These are phyloP conservation scores for Prunus fruticosa DNA, from an alignment of 306 rosid species.

Conservation along the genomic window DNA sequence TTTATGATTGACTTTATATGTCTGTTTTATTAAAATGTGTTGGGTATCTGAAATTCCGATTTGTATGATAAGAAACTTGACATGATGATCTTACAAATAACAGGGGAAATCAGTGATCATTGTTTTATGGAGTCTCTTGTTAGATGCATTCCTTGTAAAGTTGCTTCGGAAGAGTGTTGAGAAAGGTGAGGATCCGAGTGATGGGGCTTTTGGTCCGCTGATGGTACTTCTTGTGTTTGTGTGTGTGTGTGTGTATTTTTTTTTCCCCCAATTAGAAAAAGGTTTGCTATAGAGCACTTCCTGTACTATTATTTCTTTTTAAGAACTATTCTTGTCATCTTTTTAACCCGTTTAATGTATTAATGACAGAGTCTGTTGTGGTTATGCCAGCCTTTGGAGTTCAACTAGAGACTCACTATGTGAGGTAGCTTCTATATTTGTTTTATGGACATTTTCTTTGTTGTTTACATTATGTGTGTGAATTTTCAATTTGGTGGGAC, in stretches of 20 bases:
- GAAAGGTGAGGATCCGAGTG: slow-evolving; percentile 54
- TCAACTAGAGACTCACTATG: slow-evolving; percentile 79
- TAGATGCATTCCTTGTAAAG: slow-evolving; percentile 55
- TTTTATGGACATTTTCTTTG: neutral
- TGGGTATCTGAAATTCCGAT: neutral
- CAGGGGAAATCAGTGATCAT: slow-evolving; percentile 54
- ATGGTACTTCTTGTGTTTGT: slow-evolving; percentile 1
- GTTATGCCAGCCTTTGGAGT: slow-evolving; percentile 93
- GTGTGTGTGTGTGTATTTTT: neutral
- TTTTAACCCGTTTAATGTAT: neutral
- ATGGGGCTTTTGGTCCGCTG: slow-evolving; percentile 19
- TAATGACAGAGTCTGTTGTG: slow-evolving; percentile 67
- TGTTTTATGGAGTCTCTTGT: slow-evolving; percentile 56
- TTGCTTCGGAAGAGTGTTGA: slow-evolving; percentile 53
- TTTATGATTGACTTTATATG: neutral
- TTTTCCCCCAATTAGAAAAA: neutral
- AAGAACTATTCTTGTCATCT: neutral
- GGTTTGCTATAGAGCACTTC: neutral
- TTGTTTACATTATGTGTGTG: neutral
- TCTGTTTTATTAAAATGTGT: neutral
- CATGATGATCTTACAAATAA: slow-evolving; percentile 6
- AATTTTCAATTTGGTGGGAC: neutral
- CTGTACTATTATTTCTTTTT: neutral
- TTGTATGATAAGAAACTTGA: neutral
- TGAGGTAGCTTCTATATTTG: slow-evolving; percentile 44